Evolutionary conservation across 2,329 filamentous ascomycete species (phyloP).

Genomic region (Trichoderma harzianum): DNA sequence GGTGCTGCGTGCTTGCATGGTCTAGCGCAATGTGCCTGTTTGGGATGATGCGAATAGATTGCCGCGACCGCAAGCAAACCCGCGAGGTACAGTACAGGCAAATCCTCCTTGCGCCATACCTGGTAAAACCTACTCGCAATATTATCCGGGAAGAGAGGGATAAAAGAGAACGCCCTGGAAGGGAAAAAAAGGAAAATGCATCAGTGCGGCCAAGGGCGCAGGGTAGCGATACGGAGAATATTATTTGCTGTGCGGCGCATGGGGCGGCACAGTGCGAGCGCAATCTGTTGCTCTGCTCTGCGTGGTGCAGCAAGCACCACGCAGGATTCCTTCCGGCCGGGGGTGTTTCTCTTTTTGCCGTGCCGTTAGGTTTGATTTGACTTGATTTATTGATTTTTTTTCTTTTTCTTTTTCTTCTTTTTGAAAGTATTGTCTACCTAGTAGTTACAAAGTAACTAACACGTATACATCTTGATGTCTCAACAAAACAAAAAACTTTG

Average conservation of each 20-base stretch:
- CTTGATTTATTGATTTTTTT: neutral
- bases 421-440: neutral
- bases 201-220: neutral
- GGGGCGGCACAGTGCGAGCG: slow-evolving; percentile 14
- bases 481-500: no score
- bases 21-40: neutral
- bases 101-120: neutral
- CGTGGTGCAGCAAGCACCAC: neutral
- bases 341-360: neutral
- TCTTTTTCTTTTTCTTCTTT: neutral
- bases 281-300: slow-evolving; percentile 4
- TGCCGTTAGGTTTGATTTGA: neutral
- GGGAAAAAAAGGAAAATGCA: neutral
- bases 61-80: neutral
- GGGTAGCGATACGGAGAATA: slow-evolving; percentile 3
- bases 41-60: neutral
- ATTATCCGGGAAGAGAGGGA: neutral
- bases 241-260: slow-evolving; percentile 1
- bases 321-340: neutral
- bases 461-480: neutral
- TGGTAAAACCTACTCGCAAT: neutral
- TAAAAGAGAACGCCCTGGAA: neutral
- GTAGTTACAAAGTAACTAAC: neutral
- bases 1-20: neutral
- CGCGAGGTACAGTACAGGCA: neutral